Conservation (phyloP, 2,329 filamentous ascomycete genomes). For the Penicillium brevicompactum region DNA sequence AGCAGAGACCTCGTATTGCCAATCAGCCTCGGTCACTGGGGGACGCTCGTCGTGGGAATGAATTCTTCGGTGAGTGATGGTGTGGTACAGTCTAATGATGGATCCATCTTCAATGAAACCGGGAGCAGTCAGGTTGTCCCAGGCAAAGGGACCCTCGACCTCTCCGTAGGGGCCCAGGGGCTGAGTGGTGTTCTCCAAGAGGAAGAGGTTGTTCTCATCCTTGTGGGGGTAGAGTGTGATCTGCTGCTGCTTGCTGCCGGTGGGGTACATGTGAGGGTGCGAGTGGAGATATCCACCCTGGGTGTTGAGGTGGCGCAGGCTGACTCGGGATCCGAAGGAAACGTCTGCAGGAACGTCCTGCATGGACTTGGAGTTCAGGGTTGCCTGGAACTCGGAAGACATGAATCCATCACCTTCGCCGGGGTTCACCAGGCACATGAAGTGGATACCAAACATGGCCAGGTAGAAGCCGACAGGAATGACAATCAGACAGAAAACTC, state of each 20-base stretch:
- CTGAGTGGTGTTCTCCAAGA: conserved; percentile 95
- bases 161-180: conserved; percentile 75
- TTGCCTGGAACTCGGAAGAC: conserved; percentile 98
- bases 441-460: conserved; percentile 97
- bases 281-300: conserved; percentile 98
- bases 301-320: conserved; percentile 90
- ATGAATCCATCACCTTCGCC: conserved; percentile 99
- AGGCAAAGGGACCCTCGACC: conserved; percentile 79
- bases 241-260: conserved; percentile 96
- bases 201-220: conserved; percentile 95
- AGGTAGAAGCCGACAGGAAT: conserved; percentile 91
- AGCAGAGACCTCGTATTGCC: conserved; percentile 94
- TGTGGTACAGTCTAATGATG: conserved; percentile 80
- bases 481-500: conserved; percentile 86
- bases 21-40: conserved; percentile 82
- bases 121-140: conserved; percentile 71
- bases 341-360: conserved; percentile 92
- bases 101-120: conserved; percentile 75
- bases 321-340: conserved; percentile 81
- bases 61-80: conserved; percentile 79
- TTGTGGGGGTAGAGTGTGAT: conserved; percentile 98
- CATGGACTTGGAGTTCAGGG: conserved; percentile 95
- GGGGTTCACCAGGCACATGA: conserved; percentile 87
- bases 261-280: conserved; percentile 95
- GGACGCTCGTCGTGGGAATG: conserved; percentile 92